phyloP scores from a whole-genome alignment of 2,329 filamentous ascomycete genomes.

The Beauveria sp. region DNA sequence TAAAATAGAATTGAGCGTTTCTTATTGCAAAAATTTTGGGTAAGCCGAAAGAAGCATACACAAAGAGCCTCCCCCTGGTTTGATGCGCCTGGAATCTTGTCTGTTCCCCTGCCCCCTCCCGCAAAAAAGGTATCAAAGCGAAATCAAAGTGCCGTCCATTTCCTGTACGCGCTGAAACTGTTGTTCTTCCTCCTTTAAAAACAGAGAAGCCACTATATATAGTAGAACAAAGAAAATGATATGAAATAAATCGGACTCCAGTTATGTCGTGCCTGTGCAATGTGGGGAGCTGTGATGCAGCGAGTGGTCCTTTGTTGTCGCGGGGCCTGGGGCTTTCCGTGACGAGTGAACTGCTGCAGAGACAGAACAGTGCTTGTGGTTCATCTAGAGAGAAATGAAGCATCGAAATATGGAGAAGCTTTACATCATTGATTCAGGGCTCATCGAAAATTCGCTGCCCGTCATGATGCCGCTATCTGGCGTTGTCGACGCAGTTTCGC shows the following conservation, averaged over 20 bases:
- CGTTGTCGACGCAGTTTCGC: no score
- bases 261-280: background rate
- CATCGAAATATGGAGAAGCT: no score
- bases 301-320: background rate
- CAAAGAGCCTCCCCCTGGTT: background rate
- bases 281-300: background rate
- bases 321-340: no score
- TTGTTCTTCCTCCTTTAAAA: background rate
- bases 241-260: background rate
- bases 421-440: no score
- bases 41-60: background rate
- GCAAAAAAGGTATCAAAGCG: background rate
- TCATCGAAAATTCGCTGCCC: no score
- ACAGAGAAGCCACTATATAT: background rate
- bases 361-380: no score
- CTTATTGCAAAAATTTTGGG: background rate
- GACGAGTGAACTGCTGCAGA: no score
- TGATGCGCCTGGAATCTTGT: background rate
- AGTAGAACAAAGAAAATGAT: background rate
- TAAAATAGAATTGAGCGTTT: background rate
- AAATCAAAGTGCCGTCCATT: background rate
- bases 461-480: no score
- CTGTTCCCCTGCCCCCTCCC: no score
- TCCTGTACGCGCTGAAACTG: background rate
- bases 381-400: no score